Base-by-base conservation (phyloP, 202 grass and related monocot genomes). In the Bolboschoenoplectus hybrid region DNA sequence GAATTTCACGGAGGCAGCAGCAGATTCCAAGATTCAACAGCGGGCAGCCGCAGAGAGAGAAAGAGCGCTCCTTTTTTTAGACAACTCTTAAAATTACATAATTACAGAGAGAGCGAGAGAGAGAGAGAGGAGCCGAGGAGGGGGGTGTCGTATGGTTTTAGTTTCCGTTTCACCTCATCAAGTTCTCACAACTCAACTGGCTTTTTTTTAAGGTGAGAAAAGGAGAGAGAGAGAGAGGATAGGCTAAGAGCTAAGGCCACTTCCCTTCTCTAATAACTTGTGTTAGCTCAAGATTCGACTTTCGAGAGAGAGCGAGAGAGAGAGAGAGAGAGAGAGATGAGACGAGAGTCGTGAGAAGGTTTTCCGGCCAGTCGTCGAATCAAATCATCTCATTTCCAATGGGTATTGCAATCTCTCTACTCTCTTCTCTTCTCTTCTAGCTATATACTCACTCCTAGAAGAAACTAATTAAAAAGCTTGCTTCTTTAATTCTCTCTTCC, bases 301-400 rank as follows among this genome's bases (percentile, higher is more conserved):
- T 26, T 26, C 26, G 39, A 13, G 45, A 19, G 40, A 45, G 45
- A 12, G 3, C 45, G 7, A 47, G 68, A 76, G 75, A 70, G 39
- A 13, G 45, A 19, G 40, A 45, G 45, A 12, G 3, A 71, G 7
- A 47, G 68, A 76, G 75, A 79, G 75, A 79, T 79, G 75, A 9
- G 52, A 60, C 35, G 34, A 41, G 52, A 79, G 14, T 12, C 14
- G 35, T 79, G 36, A 79, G 13, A 6, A 58, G 75, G 34, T 58
- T 60, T 60, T 40, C 75, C 1, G 41, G 49, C 14, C 16, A 13
- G 26, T 26, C 26, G 26, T 26, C 26, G 51, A 60, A 58, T 58
- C 75, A 43, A 76, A 57, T 40, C 14, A 60, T 79, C 53, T 79
- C 35, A 39, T 60, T 58, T 79, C 51, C 75, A 58, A 79, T 79